Conservation (phyloP, 257 asterid genomes). For the Rubia yunnanensis region DNA sequence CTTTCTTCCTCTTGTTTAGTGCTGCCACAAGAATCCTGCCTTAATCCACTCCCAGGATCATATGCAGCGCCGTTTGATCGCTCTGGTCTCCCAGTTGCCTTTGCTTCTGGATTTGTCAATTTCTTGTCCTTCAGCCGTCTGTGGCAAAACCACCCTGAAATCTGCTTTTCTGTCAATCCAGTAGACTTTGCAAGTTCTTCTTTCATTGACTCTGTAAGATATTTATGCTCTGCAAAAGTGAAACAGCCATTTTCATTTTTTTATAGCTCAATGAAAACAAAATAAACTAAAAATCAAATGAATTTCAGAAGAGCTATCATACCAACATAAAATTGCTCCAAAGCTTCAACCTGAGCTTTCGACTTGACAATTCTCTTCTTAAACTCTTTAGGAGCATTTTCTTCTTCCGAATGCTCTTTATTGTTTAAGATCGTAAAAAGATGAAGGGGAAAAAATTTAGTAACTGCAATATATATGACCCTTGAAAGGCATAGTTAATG, state of each 20-base stretch:
- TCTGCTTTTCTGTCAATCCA: conserved; percentile 90
- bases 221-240: conserved; percentile 59
- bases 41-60: conserved; percentile 78
- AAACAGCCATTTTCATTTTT: conserved; percentile 5
- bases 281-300: neutral
- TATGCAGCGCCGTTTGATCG: conserved; percentile 68
- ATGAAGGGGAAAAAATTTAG: neutral
- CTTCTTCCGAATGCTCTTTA: conserved; percentile 57
- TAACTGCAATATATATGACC: neutral
- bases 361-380: conserved; percentile 64
- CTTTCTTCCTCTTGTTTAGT: conserved; percentile 58
- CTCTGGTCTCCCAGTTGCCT: conserved; percentile 46
- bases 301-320: conserved; percentile 10
- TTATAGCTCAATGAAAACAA: conserved; percentile 4
- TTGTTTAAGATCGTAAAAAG: conserved; percentile 27
- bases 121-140: conserved; percentile 86
- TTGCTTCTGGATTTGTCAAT: conserved; percentile 35
- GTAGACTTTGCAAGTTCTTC: conserved; percentile 56
- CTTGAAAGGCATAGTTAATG: neutral
- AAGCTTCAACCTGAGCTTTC: conserved; percentile 55
- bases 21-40: conserved; percentile 98
- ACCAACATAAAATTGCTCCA: conserved; percentile 66
- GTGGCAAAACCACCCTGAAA: conserved; percentile 98
- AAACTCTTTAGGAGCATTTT: conserved; percentile 50
- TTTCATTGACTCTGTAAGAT: conserved; percentile 73